These are phyloP conservation scores for Nannochloropsis salina DNA, from an alignment of 108 stramenopile species.

Conservation along the genomic window DNA sequence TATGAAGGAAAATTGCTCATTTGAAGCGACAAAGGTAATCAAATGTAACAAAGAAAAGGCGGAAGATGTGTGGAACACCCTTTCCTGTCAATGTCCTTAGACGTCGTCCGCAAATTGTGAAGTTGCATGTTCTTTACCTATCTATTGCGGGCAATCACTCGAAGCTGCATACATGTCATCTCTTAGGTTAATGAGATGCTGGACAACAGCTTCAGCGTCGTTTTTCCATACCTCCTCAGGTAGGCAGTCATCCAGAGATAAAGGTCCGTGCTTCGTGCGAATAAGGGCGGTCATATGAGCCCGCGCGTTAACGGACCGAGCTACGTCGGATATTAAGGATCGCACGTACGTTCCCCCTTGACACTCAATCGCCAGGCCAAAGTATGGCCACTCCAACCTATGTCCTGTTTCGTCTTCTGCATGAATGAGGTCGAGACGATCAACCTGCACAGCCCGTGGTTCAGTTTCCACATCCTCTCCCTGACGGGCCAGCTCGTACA, in stretches of 20 bases:
- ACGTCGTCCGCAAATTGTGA: too few relatives aligned
- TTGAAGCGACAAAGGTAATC: too few relatives aligned
- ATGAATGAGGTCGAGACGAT: neutral
- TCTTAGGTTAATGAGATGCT: neutral
- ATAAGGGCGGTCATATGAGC: conserved; percentile 77
- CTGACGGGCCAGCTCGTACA: conserved; percentile 70
- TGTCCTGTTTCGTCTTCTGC: neutral
- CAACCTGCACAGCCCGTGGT: neutral
- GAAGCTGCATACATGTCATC: too few relatives aligned
- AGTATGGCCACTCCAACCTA: conserved; percentile 57
- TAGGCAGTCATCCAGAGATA: conserved; percentile 61
- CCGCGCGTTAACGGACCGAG: conserved; percentile 57
- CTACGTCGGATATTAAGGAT: conserved; percentile 76
- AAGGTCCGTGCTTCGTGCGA: conserved; percentile 75
- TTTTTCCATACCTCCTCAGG: conserved; percentile 39
- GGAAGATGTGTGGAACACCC: too few relatives aligned
- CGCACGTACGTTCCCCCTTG: conserved; percentile 84
- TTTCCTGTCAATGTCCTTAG: too few relatives aligned
- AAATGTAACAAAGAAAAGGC: too few relatives aligned
- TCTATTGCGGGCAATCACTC: too few relatives aligned
- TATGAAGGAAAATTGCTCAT: too few relatives aligned
- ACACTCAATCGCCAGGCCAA: conserved; percentile 69
- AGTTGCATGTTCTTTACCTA: too few relatives aligned
- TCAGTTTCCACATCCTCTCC: conserved; percentile 54
- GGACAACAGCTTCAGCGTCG: conserved; percentile 13